Conservation (phyloP, 208 protist genomes). For the Acanthamoeba castellanii region DNA sequence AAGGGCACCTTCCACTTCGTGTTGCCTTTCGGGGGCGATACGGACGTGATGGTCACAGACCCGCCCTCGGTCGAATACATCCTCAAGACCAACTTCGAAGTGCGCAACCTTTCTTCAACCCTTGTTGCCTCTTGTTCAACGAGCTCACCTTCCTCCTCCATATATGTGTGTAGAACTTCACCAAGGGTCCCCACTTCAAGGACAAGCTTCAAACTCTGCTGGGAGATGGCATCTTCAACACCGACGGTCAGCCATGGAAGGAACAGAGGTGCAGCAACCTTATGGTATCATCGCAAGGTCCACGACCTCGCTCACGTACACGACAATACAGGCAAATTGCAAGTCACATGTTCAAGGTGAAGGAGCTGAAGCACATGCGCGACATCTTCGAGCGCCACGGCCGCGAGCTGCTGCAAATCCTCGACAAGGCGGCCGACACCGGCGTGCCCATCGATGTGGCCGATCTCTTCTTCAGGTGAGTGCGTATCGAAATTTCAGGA, state of each 20-base stretch:
- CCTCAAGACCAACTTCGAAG: slow-evolving; percentile 44
- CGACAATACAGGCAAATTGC: slow-evolving; percentile 38
- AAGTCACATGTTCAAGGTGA: slow-evolving; percentile 67
- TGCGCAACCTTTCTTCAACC: too few relatives aligned
- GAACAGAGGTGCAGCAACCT: slow-evolving; percentile 53
- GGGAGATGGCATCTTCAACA: slow-evolving; percentile 69
- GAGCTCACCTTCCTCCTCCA: not conserved
- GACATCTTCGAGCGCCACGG: slow-evolving; percentile 45
- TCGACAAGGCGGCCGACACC: not conserved
- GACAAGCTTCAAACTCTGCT: slow-evolving; percentile 24
- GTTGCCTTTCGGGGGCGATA: slow-evolving; percentile 2
- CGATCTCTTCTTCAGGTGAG: slow-evolving; percentile 13
- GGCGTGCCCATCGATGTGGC: not conserved
- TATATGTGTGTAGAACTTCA: slow-evolving; percentile 2
- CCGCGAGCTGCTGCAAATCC: not conserved
- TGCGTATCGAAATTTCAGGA: too few relatives aligned
- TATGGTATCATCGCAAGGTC: too few relatives aligned
- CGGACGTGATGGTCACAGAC: not conserved
- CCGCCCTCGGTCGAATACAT: slow-evolving; percentile 44
- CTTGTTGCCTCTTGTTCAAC: not conserved
- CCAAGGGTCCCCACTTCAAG: slow-evolving; percentile 42
- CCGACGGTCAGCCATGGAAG: slow-evolving; percentile 28
- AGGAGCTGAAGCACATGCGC: slow-evolving; percentile 48
- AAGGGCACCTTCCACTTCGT: slow-evolving; percentile 42
- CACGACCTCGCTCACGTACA: too few relatives aligned